Base-by-base conservation (phyloP, 805 yeast genomes). In the Ogataea salicorniae region DNA sequence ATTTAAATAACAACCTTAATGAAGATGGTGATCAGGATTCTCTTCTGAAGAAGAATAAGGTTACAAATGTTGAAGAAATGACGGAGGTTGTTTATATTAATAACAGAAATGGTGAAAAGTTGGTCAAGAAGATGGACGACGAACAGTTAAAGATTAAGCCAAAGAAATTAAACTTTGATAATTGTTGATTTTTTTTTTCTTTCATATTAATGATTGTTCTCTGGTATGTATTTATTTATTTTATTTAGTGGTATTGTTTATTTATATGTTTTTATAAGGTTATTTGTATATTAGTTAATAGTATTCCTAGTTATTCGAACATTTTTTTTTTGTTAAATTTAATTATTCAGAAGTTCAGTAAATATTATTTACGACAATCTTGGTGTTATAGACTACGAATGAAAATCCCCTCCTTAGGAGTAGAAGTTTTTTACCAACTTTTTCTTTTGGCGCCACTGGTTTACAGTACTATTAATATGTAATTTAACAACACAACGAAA, bases 141-240 rank as follows among this genome's bases (percentile, higher is more conserved):
- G 61, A 58, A 5, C 71, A 72, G 47, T 46, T 58, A 40, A 53
- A 41, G 18, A 60, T 72, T 17, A 70, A 67, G 48, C 79, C 79
- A 1, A 70, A 62, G 47, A 65, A 60, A 47, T 55, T 75, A 39
- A 62, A 62, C 35, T 73, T 73, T 47, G 60, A 58, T 34, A 50
- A 47, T 15, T 45, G 44, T 37, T 48, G 18, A 40, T 13, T 11
- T 26, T 40, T 31, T 11, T 17, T 17, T 9, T 5, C 29, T 17
- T 11, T 29, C 5, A 31, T 40, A 29, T 40, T 29, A 31, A 31
- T 18, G 43, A 26, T 41, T 17, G 29, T 20, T 15, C 31, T 4
- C 2, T 8, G 14, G 6, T 26, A 2, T n/a, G 20, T 15, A 15
- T 26, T 39, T 41, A 22, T 20, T 37, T 18, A 20, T 34, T 34